phyloP scores from a whole-genome alignment of 1,284 basidiomycete species.

The Malassezia dermatis region DNA sequence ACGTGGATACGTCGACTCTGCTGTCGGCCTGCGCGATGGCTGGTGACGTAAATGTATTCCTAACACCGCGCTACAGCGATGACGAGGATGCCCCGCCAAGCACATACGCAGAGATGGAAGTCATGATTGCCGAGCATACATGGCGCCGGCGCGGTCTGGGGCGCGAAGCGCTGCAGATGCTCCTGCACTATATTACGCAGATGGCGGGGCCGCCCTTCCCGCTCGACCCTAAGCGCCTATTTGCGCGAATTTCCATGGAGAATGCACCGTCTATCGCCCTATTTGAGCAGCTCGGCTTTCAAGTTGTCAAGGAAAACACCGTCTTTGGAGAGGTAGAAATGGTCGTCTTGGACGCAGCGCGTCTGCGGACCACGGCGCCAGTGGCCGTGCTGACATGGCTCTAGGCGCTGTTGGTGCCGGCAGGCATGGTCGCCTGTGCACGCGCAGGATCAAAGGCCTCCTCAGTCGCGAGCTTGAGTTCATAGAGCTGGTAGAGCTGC shows the following conservation, averaged over 20 bases:
- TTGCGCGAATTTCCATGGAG: conserved; percentile 26
- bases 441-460: conserved; percentile 34
- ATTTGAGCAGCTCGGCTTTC: conserved; percentile 32
- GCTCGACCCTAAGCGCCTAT: conserved; percentile 19
- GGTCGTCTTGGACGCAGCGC: not conserved
- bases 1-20: conserved; percentile 40
- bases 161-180: conserved; percentile 40
- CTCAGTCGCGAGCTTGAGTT: conserved; percentile 37
- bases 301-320: not conserved
- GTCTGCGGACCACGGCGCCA: not conserved
- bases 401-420: not conserved
- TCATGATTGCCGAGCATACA: conserved; percentile 73
- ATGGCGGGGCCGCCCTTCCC: conserved; percentile 12
- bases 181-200: conserved; percentile 40
- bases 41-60: conserved; percentile 84
- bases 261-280: conserved; percentile 26
- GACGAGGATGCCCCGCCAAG: conserved; percentile 12
- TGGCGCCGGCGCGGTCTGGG: conserved; percentile 56
- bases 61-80: conserved; percentile 46
- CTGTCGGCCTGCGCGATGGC: conserved; percentile 59
- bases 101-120: conserved; percentile 58
- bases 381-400: not conserved
- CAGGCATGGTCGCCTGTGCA: conserved; percentile 21
- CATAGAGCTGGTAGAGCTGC: conserved; percentile 48
- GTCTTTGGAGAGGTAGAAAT: conserved; percentile 17